Evolutionary conservation across 2,329 filamentous ascomycete genomes (phyloP).

Genomic region (Ceratocystis huliohia): DNA sequence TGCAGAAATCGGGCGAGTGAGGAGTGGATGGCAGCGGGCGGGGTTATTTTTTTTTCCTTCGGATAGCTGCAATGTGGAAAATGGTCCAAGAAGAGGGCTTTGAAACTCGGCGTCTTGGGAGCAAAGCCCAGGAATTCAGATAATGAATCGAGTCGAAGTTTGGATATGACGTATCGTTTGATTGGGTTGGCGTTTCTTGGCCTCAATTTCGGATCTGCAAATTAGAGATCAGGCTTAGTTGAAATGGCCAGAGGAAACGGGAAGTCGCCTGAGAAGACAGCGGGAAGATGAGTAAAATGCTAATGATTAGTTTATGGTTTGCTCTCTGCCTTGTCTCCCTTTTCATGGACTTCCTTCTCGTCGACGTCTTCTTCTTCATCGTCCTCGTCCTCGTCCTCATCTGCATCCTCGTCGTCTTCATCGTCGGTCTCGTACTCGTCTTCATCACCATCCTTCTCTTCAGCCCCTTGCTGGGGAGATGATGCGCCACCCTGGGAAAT

Average conservation of each 20-base stretch:
- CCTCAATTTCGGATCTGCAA: background rate
- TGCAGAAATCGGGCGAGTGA: background rate
- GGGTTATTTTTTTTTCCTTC: background rate
- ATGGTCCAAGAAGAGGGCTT: background rate
- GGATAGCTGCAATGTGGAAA: background rate
- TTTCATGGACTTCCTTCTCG: background rate
- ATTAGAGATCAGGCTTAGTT: background rate
- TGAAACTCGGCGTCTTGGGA: background rate
- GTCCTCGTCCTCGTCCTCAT: constrained; percentile 15
- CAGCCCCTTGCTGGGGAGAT: constrained; percentile 16
- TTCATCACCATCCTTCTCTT: constrained; percentile 14
- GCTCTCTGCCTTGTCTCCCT: background rate
- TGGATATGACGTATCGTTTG: background rate
- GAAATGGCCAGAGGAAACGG: background rate
- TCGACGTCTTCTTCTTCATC: constrained; percentile 12
- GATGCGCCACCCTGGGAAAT: background rate
- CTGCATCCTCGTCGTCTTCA: constrained; percentile 14
- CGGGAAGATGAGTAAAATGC: background rate
- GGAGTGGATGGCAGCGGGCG: background rate
- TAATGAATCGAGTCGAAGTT: background rate
- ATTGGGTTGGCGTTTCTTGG: background rate
- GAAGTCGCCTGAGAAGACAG: background rate
- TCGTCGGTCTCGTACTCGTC: constrained; percentile 15
- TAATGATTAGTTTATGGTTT: background rate
- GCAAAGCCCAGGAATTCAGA: background rate